phyloP scores from a whole-genome alignment of 306 rosid species.

The Gastrolobium villosum region DNA sequence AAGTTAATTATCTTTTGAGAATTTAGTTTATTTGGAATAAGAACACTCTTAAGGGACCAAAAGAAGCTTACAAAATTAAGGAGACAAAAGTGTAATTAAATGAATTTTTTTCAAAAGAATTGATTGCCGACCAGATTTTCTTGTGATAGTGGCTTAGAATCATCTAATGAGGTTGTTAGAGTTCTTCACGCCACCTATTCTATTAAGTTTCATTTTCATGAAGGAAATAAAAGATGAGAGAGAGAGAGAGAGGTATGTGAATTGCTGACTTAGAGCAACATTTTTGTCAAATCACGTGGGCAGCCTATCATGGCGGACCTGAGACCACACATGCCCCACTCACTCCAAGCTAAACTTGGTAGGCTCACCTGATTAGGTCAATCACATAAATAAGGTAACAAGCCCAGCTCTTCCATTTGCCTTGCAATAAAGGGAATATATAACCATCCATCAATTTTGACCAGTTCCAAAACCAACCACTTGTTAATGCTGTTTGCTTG shows the following conservation, averaged over 20 bases:
- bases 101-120: conserved; percentile 1
- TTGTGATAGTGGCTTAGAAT: conserved; percentile 66
- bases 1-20: too few species aligned
- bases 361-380: conserved; percentile 74
- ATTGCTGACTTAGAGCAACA: conserved; percentile 72
- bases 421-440: conserved; percentile 56
- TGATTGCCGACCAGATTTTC: conserved; percentile 74
- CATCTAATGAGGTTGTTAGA: conserved; percentile 61
- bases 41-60: not conserved
- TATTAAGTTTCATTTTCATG: conserved; percentile 62
- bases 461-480: conserved; percentile 67
- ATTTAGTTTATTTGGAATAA: too few species aligned
- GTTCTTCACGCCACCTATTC: conserved; percentile 88
- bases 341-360: conserved; percentile 50
- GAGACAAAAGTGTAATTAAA: conserved; percentile 24
- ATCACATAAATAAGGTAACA: conserved; percentile 52
- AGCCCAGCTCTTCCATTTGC: conserved; percentile 39
- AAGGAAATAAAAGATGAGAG: conserved; percentile 41
- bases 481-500: conserved; percentile 44
- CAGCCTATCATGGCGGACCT: conserved; percentile 63
- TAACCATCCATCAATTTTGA: conserved; percentile 65
- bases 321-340: conserved; percentile 68
- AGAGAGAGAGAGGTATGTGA: conserved; percentile 49
- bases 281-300: conserved; percentile 93
- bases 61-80: not conserved